Percentiles rank a stretch among this genome's conserved stretches.
phyloP scores from a whole-genome alignment of 164 flowering plant species.

The Dillenia suffruticosa region DNA sequence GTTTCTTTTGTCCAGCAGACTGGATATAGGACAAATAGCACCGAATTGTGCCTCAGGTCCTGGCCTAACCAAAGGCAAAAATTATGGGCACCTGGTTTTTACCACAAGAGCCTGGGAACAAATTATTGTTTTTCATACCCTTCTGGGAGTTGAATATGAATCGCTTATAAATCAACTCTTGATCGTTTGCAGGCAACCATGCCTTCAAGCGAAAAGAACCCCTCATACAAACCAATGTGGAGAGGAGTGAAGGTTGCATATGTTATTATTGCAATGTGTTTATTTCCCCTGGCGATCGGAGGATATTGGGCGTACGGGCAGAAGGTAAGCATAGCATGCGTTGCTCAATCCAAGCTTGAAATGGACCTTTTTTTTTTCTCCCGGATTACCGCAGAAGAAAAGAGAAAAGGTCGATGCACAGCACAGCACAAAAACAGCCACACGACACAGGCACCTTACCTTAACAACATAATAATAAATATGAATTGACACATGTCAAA shows the following conservation, averaged over 20 bases:
- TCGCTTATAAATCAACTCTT: too few relatives aligned
- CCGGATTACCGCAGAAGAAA: too few relatives aligned
- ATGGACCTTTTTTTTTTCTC: background rate
- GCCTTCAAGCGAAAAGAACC: constrained; percentile 47
- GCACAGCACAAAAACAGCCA: too few relatives aligned
- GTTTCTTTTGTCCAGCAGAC: background rate
- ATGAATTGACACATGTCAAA: too few relatives aligned
- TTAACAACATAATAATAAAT: too few relatives aligned
- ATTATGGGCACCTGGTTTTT: too few relatives aligned
- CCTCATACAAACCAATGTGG: constrained; percentile 56
- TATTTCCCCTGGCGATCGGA: constrained; percentile 52
- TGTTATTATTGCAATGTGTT: constrained; percentile 33
- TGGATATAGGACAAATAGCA: background rate
- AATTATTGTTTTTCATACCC: background rate
- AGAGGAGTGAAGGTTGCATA: constrained; percentile 49
- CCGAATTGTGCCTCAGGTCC: too few relatives aligned
- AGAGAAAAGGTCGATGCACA: too few relatives aligned
- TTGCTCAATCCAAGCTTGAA: background rate
- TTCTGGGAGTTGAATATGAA: background rate
- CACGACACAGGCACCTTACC: too few relatives aligned
- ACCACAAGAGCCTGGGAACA: too few relatives aligned
- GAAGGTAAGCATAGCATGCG: background rate
- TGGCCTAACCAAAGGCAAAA: too few relatives aligned
- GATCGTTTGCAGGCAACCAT: constrained; percentile 43
- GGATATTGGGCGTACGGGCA: constrained; percentile 61